Evolutionary conservation across 2,329 filamentous ascomycete genomes (phyloP), one percentile per base, ranked within the genome.

Genomic region (Penicillium italicum): DNA sequence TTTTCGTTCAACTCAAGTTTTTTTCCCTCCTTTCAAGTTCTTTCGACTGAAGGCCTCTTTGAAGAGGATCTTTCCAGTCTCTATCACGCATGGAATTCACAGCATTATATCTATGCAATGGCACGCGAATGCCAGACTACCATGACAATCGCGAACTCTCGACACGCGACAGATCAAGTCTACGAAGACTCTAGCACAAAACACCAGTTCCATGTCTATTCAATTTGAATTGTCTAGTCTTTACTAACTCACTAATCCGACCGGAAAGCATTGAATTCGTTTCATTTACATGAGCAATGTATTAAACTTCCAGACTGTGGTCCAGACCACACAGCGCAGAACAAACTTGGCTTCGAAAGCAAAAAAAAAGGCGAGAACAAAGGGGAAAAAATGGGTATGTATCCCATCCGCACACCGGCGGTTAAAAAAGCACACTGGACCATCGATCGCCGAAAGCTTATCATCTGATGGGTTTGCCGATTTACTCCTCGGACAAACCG

Each of bases 401-500:
- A 61, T 61, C 59, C 57, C 44, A 59, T 52, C 61, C 48, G 58
- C 62, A 61, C 63, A 65, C 63, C 63, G 55, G 59, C 61, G 49
- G 54, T 56, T 50, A 58, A 55, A 26, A 52, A 55, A 53, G 50
- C 53, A 55, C 28, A 56, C 44, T 33, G 47, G 52, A 45, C 42
- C 20, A 50, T 53, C 38, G 41, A 60, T 55, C 50, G 22, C 26
- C 40, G 36, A 42, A 34, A 51, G 48, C 52, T 53, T 38, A 56
- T 42, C 48, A 55, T 57, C 44, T 56, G 38, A 41, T 42, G 43
- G 33, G 1, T 46, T 28, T 47, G 26, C 26, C 49, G 18, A 62
- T 70, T 66, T 72, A 72, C 62, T 70, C 67, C 24, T 60, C 55
- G 56, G 64, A 56, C 52, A 76, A 69, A 56, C 74, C 74, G 50